These are phyloP conservation scores for Lanmaoa rubissima DNA, from an alignment of 768 basidiomycete genomes.

Conservation along the genomic window DNA sequence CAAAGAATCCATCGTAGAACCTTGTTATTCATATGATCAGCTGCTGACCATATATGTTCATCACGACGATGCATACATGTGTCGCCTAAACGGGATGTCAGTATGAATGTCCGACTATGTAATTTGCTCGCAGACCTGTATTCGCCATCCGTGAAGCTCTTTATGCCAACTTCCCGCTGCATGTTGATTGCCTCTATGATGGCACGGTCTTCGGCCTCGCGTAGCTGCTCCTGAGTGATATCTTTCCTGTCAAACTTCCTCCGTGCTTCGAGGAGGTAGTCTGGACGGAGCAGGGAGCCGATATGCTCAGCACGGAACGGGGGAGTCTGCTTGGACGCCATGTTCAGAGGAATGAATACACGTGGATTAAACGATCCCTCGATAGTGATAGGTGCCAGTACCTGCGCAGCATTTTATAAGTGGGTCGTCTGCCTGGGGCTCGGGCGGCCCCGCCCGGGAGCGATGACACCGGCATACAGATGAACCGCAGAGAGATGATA, in stretches of 20 bases:
- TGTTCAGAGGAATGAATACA: background rate
- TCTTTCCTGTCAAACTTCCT: constrained; percentile 35
- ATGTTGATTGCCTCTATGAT: constrained; percentile 36
- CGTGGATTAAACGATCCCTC: background rate
- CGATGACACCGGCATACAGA: background rate
- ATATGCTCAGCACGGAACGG: constrained; percentile 49
- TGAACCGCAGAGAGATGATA: background rate
- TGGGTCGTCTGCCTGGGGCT: too few species aligned
- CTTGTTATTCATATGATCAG: constrained; percentile 9
- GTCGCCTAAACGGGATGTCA: constrained; percentile 21
- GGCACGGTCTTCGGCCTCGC: constrained; percentile 39
- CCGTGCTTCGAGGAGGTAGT: constrained; percentile 38
- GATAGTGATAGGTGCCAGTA: background rate
- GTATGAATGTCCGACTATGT: background rate
- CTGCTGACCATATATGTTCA: background rate
- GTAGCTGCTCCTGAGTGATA: constrained; percentile 34
- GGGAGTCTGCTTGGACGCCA: constrained; percentile 29
- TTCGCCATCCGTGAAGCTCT: constrained; percentile 44
- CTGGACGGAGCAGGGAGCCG: constrained; percentile 44
- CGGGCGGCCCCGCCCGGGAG: background rate
- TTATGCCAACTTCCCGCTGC: constrained; percentile 42
- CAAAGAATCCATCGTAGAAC: constrained; percentile 32
- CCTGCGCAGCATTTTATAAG: constrained; percentile 2
- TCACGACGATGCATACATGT: constrained; percentile 18
- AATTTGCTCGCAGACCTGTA: constrained; percentile 30